Conservation (phyloP, 2,329 filamentous ascomycete species). For the Epichloe baconii region DNA sequence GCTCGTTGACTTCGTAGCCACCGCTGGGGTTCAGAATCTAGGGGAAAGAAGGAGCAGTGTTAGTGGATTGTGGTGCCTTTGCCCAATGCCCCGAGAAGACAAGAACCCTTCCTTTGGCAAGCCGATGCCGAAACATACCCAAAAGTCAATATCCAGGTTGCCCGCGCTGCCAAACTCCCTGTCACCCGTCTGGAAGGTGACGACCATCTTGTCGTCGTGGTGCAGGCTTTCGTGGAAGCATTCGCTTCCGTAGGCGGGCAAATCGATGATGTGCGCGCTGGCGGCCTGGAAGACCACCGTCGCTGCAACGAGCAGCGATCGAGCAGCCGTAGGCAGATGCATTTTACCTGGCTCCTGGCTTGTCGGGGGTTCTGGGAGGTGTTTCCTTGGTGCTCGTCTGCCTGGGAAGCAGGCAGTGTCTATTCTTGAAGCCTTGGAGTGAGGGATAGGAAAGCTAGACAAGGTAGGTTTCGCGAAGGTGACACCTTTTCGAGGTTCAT, state of each 20-base stretch:
- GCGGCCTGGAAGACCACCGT: constrained; percentile 39
- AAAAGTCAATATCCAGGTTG: constrained; percentile 95
- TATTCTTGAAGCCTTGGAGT: no score
- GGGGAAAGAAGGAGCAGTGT: neutral
- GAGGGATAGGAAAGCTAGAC: neutral
- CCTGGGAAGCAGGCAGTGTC: no score
- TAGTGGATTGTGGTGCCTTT: neutral
- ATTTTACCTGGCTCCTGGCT: constrained; percentile 8
- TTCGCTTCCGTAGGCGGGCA: constrained; percentile 84
- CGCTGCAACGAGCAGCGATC: constrained; percentile 25
- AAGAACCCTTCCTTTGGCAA: neutral
- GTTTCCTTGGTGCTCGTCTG: no score
- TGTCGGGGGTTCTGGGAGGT: no score
- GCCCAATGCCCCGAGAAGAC: no score
- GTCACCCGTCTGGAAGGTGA: constrained; percentile 96
- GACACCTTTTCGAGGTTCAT: constrained; percentile 2
- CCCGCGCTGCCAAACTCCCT: constrained; percentile 89
- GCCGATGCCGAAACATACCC: constrained; percentile 47
- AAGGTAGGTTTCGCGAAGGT: neutral
- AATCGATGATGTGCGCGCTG: constrained; percentile 87
- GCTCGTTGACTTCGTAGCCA: constrained; percentile 67
- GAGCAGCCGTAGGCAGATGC: constrained; percentile 25
- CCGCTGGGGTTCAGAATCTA: constrained; percentile 68
- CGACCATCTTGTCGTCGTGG: constrained; percentile 93
- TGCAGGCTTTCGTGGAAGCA: constrained; percentile 95